phyloP scores from a whole-genome alignment of 2,329 filamentous ascomycete genomes.

The Uncinocarpus reesii region DNA sequence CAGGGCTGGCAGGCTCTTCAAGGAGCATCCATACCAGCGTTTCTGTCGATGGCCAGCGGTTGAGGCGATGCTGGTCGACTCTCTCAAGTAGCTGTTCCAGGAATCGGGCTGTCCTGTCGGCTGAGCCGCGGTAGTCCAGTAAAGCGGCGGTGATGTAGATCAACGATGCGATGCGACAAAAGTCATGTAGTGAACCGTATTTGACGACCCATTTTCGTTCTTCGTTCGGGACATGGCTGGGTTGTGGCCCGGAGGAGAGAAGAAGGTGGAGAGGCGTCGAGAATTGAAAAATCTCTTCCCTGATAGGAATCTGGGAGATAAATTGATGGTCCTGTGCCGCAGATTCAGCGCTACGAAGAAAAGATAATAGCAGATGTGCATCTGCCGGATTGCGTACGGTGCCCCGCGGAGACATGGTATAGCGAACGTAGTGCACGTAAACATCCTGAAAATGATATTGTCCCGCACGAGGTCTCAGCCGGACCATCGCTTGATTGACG shows the following conservation, averaged over 20 bases:
- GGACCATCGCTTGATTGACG: slow-evolving; percentile 26
- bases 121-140: slow-evolving; percentile 27
- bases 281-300: slow-evolving; percentile 26
- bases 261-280: slow-evolving; percentile 30
- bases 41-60: slow-evolving; percentile 30
- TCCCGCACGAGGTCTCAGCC: slow-evolving; percentile 25
- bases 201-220: slow-evolving; percentile 31
- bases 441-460: slow-evolving; percentile 21
- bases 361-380: slow-evolving; percentile 25
- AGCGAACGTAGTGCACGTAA: slow-evolving; percentile 30
- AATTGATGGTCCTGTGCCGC: slow-evolving; percentile 25
- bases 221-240: slow-evolving; percentile 28
- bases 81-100: slow-evolving; percentile 22
- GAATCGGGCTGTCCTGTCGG: slow-evolving; percentile 27
- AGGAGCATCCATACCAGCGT: slow-evolving; percentile 34
- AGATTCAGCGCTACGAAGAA: slow-evolving; percentile 29
- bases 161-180: slow-evolving; percentile 30
- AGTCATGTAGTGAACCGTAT: slow-evolving; percentile 26
- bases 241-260: slow-evolving; percentile 35
- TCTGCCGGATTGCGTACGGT: slow-evolving; percentile 17
- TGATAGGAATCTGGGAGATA: slow-evolving; percentile 18
- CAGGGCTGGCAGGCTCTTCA: slow-evolving; percentile 26
- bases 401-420: slow-evolving; percentile 22
- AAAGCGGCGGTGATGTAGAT: slow-evolving; percentile 33
- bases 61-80: slow-evolving; percentile 26